Base-by-base conservation (phyloP, 2,329 filamentous ascomycete species). In the Fusarium sp. region DNA sequence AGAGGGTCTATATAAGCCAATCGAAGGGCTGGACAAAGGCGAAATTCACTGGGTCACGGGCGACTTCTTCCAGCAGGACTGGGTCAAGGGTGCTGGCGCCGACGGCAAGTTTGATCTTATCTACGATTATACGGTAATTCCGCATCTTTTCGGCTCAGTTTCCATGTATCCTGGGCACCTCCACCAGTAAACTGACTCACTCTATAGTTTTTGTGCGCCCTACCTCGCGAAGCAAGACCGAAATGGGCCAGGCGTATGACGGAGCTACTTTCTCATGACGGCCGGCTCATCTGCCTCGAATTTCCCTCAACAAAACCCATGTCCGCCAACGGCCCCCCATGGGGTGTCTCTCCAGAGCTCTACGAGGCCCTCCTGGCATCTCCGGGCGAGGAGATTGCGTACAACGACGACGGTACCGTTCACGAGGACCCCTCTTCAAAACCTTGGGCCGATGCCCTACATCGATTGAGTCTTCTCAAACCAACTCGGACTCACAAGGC, bases 231-330 rank as follows among this genome's bases (percentile, higher is more conserved):
- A 3, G 77, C 83, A 52, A 83, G 88, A 20, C 80, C 83, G 5
- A 75, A 74, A 20, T 90, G 87, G 88, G 84, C 87, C 14, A 76
- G 76, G 55, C 80, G 86, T 55, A 85, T 87, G 77, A 71, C 79
- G 15, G 75, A 83, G 39, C 80, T 90, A 39, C 79, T 90, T 30
- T 69, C 78, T 20, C 80, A 81, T 7, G 75, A 70, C 24, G 87
- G 87, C 22, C 80, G 83, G 37, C 79, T 90, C 26, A 75, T 90
- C 51, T 90, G 88, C 78, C 84, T 97, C 64, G 93, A 97, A 76
- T 96, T 91, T 76, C 93, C 93, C 11, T 88, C 90, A 2, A 85
- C 87, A 64, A 96, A 94, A 76, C 83, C 87, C 41, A 84, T 90
- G 11, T 82, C 82, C 13, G 83, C 85, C 11, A 84, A 84, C 11